These are phyloP conservation scores for Macrophomina tecta DNA, from an alignment of 2,329 filamentous ascomycete genomes.

Conservation along the genomic window DNA sequence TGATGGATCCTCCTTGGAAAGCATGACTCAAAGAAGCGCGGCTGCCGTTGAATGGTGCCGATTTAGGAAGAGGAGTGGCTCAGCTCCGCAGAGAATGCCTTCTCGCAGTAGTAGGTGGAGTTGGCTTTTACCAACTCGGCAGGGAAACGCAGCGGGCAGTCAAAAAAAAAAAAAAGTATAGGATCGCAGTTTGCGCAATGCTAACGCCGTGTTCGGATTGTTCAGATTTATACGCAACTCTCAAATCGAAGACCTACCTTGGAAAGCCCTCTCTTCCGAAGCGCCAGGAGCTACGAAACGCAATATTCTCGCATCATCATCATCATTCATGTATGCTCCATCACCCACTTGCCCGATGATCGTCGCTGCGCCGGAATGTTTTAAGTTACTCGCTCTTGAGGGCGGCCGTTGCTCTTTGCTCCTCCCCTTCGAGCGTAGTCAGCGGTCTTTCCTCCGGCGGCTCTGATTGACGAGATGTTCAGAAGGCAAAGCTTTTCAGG, in stretches of 20 bases:
- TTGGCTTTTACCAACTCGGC: background rate
- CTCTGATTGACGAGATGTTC: background rate
- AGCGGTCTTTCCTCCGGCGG: background rate
- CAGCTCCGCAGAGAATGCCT: background rate
- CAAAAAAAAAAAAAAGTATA: background rate
- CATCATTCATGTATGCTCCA: background rate
- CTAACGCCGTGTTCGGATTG: background rate
- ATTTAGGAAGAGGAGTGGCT: background rate
- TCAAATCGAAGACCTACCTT: background rate
- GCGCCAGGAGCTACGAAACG: background rate
- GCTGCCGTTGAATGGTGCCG: background rate
- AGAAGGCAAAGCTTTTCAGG: background rate
- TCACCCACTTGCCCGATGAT: background rate
- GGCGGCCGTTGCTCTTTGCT: background rate
- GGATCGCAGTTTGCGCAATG: too few relatives aligned
- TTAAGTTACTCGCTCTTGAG: background rate
- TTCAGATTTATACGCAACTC: background rate
- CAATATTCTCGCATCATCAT: background rate
- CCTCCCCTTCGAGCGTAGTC: background rate
- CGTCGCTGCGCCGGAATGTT: background rate
- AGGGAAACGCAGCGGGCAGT: background rate
- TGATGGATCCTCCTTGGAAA: background rate
- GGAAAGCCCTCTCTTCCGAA: background rate
- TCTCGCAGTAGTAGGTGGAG: slow-evolving; percentile 3
- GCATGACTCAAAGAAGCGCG: background rate